Evolutionary conservation across 352 stramenopile species (phyloP), one percentile per base, ranked within the genome.

Genomic region (Globisporangium takayamanum): DNA sequence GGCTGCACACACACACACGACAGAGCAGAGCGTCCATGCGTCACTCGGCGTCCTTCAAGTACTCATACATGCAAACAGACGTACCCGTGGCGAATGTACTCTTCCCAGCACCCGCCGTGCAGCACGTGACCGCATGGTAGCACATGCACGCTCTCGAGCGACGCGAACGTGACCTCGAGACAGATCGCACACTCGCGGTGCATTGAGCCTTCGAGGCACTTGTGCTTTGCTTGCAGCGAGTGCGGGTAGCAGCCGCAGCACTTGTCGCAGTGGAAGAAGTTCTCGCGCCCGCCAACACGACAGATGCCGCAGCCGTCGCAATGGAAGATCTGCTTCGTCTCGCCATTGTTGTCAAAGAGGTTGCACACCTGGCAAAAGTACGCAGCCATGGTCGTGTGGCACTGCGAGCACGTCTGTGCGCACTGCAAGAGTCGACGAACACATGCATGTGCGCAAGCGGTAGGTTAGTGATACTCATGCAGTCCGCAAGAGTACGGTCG

Each of bases 121-220:
- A 93, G 72, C 39, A 93, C 79, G 55, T 93, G 83, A 30, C 83
- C 83, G 41, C 83, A 93, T 4, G 73, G 71, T 48, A 93, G 62
- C 55, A 93, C 79, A 26, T 79, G 81, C 15, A 87, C 77, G 53
- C 68, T 78, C 58, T 90, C 77, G 30, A 84, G 63, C n/a, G 83
- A 90, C 53, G 80, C 70, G 63, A 93, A 93, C 37, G 78, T 88
- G 48, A 86, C 80, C 59, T 93, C 79, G 33, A 91, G 70, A 60
- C 83, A 93, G 68, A 93, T 89, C 44, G 80, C 76, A 50, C 83
- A 93, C 58, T 91, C 79, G 54, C 78, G 79, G 61, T 88, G 78
- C 83, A 93, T 93, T 16, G 83, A 87, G 42, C 72, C 77, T 60
- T 89, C 71, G 37, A 93, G 66, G 74, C 83, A 93, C 55, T 80